Base-by-base conservation (phyloP, 768 basidiomycete species). In the Boletus tylopilopsis region DNA sequence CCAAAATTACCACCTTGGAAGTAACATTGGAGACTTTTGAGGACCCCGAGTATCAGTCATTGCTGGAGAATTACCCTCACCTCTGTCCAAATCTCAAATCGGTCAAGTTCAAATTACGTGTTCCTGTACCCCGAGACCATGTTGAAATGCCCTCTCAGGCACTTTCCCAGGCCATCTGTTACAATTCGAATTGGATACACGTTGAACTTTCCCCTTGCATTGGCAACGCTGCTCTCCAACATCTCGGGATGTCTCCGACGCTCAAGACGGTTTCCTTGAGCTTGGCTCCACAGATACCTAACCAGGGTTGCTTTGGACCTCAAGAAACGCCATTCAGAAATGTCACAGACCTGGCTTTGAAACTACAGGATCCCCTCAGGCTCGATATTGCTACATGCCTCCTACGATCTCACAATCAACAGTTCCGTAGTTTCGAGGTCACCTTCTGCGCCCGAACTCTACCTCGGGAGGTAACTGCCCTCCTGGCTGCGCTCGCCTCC, bases 181-280 rank as follows among this genome's bases (percentile, higher is more conserved):
- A 25, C 25, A 19, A 25, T 29, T 2, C 24, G 10, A 25, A 24
- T 7, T 45, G n/a, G 44, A 8, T 8, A 5, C 19, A 12, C 23
- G 35, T 29, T 16, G 13, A 19, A 23, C 3, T 27, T 46, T 19
- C 22, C 12, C 15, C 5, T 33, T 10, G 27, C 12, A 19, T 51
- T 7, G 45, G 47, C 19, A 0, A 21, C 5, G 9, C 13, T 11
- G 19, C 19, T 6, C 43, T 51, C 36, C 51, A 30, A 25, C 38
- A 52, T 21, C 46, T 53, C 5, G 38, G 22, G 15, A 30, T 29
- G 21, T 30, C 30, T 43, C 16, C 40, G 15, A 15, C 21, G 8
- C 42, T 56, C 44, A 45, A 38, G 35, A 19, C 3, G 2, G 47
- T 49, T 37, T 49, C 47, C 5, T 24, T 56, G 10, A 6, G 8